Percentiles rank a stretch among this genome's conserved stretches.
Evolutionary conservation across 768 basidiomycete species (phyloP).

Genomic region (Ramaria rubella): DNA sequence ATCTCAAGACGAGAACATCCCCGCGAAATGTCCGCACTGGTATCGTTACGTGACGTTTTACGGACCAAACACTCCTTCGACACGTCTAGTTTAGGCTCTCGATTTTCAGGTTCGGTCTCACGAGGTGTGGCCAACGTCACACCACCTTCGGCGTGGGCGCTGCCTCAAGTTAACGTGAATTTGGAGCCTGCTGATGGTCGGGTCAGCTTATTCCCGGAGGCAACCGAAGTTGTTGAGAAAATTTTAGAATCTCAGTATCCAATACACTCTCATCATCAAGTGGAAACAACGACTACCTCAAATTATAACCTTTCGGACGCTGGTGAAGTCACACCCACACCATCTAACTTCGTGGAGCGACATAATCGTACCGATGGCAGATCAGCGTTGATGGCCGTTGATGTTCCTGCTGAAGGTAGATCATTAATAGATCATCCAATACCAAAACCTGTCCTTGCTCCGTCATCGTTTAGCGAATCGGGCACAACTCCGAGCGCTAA

Average conservation of each 20-base stretch:
- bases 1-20: slow-evolving; percentile 60
- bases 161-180: slow-evolving; percentile 51
- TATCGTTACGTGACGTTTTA: slow-evolving; percentile 57
- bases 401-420: slow-evolving; percentile 26
- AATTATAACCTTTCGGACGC: not conserved
- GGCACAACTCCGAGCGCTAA: not conserved
- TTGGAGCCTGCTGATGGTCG: slow-evolving; percentile 46
- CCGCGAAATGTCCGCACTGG: slow-evolving; percentile 48
- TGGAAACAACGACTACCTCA: not conserved
- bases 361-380: slow-evolving; percentile 34
- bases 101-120: slow-evolving; percentile 5
- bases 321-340: slow-evolving; percentile 2
- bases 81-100: slow-evolving; percentile 5
- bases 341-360: slow-evolving; percentile 29
- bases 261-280: slow-evolving; percentile 3
- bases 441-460: not conserved
- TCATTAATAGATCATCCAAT: not conserved
- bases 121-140: not conserved
- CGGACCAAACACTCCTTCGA: slow-evolving; percentile 45
- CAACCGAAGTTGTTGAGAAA: slow-evolving; percentile 36
- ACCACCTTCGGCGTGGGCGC: slow-evolving; percentile 45
- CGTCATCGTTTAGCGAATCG: not conserved
- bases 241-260: slow-evolving; percentile 23
- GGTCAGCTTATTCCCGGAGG: slow-evolving; percentile 32
- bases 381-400: slow-evolving; percentile 34